phyloP scores from a whole-genome alignment of 2,329 filamentous ascomycete species.

The Cryphonectria radicalis region DNA sequence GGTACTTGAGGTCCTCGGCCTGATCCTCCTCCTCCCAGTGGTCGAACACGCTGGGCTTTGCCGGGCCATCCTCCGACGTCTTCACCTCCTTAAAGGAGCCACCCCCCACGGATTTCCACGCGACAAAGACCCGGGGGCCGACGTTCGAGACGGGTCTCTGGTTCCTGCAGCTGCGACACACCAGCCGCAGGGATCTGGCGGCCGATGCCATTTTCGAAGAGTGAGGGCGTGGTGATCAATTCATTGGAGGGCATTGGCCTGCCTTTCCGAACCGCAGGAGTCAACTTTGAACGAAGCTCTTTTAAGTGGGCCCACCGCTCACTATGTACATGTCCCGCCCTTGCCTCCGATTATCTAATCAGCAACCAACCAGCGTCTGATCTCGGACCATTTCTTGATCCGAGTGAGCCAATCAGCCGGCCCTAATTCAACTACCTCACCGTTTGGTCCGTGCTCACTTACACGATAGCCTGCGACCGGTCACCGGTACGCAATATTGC shows the following conservation, averaged over 20 bases:
- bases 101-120: conserved; percentile 37
- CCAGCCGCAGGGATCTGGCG: conserved; percentile 46
- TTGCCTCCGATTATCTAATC: neutral
- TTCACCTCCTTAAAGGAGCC: conserved; percentile 27
- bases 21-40: conserved; percentile 33
- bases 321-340: neutral
- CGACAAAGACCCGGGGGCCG: conserved; percentile 32
- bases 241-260: neutral
- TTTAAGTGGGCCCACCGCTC: conserved; percentile 2
- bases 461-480: conserved; percentile 4
- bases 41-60: conserved; percentile 25
- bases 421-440: neutral
- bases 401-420: neutral
- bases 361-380: neutral
- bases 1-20: conserved; percentile 22
- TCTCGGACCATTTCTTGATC: neutral
- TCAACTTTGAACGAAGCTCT: conserved; percentile 10
- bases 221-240: conserved; percentile 3
- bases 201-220: conserved; percentile 44
- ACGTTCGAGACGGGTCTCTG: conserved; percentile 31
- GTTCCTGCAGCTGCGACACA: conserved; percentile 42
- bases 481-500: neutral
- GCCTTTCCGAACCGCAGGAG: neutral
- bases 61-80: conserved; percentile 18
- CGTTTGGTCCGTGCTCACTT: conserved; percentile 18